Conservation (phyloP, 192 early-diverging fungal genomes). For the Coemansia sp. region DNA sequence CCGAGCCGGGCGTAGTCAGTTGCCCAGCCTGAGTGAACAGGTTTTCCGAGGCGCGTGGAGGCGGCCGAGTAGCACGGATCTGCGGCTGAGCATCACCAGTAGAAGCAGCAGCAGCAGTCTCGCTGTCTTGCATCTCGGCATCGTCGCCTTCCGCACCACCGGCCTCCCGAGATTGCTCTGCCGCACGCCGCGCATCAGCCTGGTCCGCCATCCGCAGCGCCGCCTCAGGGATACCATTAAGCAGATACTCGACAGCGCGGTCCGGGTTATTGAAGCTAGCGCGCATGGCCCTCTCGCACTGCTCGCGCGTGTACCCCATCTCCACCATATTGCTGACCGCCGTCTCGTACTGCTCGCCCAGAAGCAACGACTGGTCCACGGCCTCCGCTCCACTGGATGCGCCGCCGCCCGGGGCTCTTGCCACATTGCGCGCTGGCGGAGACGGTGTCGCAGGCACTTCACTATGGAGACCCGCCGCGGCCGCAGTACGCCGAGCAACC, state of each 20-base stretch:
- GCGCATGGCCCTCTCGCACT: slow-evolving; percentile 89
- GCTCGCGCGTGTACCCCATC: slow-evolving; percentile 91
- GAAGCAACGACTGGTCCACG: slow-evolving; percentile 59
- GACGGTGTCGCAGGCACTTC: slow-evolving; percentile 53
- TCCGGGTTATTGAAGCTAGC: slow-evolving; percentile 98
- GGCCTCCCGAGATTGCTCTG: slow-evolving; percentile 38
- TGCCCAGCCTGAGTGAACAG: slow-evolving; percentile 65
- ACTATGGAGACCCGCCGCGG: slow-evolving; percentile 25
- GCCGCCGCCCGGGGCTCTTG: not conserved
- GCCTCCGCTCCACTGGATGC: not conserved
- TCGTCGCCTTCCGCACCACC: slow-evolving; percentile 12
- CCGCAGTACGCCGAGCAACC: slow-evolving; percentile 37
- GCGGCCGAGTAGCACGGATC: slow-evolving; percentile 9
- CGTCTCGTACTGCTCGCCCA: slow-evolving; percentile 77
- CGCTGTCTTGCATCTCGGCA: slow-evolving; percentile 6
- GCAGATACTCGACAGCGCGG: slow-evolving; percentile 94
- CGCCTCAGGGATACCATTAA: slow-evolving; percentile 65
- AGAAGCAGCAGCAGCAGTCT: not conserved
- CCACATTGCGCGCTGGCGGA: slow-evolving; percentile 45
- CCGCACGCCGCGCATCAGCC: slow-evolving; percentile 24
- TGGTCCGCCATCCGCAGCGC: slow-evolving; percentile 46
- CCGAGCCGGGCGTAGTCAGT: not conserved
- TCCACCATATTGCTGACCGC: slow-evolving; percentile 91
- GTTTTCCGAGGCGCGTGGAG: slow-evolving; percentile 41
- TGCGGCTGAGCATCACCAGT: slow-evolving; percentile 7